Base-by-base conservation (phyloP, 129 eudicot genomes). In the Gnaphalium uliginosum region DNA sequence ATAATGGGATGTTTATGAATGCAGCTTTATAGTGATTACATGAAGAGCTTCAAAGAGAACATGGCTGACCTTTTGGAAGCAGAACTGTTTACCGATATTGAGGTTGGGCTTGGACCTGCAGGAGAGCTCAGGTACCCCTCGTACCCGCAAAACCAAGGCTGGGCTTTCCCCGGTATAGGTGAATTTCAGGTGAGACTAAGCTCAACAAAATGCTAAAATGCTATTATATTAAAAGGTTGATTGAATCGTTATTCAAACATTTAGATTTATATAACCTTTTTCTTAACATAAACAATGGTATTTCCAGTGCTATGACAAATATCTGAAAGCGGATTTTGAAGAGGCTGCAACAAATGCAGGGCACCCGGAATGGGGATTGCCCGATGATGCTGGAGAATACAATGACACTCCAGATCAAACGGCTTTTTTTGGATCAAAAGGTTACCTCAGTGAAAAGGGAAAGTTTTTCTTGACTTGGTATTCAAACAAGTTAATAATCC, bases 111-210 rank as follows among this genome's bases (percentile, higher is more conserved):
- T 5, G 98, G 98, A 29, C 96, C 98, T 14, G 95, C 95, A 25
- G 98, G 98, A 59, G 98, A 93, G 83, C 95, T 93, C 46, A 82
- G 98, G 71, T 93, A 93, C 75, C 96, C 98, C 24, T 93, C 98
- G 4, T 93, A 93, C 69, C 86, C 87, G 4, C 85, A 86, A 69
- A 81, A 76, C 64, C 98, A 83, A 79, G 98, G 98, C 56, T 93
- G 98, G 98, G 78, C 11, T 54, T 93, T 86, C 82, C 98, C 96
- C 4, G 98, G 98, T 22, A 90, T 93, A 18, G 98, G 98, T 62
- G 98, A 90, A 86, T 93, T 93, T 76, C 98, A 93, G 90, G 98
- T 93, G 61, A 72, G 68, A 46, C 2, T 68, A 68, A 56, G 27
- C 41, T 21, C 48, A 81, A 66, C 26, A 39, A 51, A 65, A 41